These are phyloP conservation scores for Phaffia rhodozyma DNA, from an alignment of 1,284 basidiomycete species.

Conservation along the genomic window DNA sequence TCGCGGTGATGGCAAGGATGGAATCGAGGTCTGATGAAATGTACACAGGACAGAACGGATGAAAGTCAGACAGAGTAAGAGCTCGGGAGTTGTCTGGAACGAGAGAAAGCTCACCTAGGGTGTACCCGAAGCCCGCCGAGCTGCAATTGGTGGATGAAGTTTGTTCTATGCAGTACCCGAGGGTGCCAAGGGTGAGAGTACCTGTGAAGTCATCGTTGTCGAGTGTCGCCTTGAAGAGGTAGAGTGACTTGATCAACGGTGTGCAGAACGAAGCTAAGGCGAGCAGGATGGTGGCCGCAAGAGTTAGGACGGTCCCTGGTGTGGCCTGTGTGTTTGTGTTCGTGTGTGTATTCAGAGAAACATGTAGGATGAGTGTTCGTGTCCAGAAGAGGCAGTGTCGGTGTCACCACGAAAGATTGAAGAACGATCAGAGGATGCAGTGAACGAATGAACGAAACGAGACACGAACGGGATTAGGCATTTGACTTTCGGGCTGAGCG, in stretches of 20 bases:
- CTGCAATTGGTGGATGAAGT: not conserved
- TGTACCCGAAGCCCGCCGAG: conserved; percentile 50
- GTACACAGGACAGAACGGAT: not conserved
- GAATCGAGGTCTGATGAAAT: conserved; percentile 54
- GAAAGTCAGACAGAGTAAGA: not conserved
- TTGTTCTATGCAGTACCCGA: conserved; percentile 65
- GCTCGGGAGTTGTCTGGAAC: not conserved
- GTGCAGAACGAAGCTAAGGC: conserved; percentile 75
- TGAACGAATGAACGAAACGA: no score
- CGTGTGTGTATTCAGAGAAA: not conserved
- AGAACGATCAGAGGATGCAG: no score
- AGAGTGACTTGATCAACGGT: conserved; percentile 68
- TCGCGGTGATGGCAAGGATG: conserved; percentile 54
- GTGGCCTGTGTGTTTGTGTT: conserved; percentile 41
- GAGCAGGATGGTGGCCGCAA: conserved; percentile 58
- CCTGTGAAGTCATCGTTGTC: conserved; percentile 43
- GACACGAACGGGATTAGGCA: no score
- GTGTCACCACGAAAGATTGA: no score
- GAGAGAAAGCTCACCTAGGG: conserved; percentile 50
- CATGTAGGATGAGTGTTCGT: no score
- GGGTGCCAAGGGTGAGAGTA: conserved; percentile 62
- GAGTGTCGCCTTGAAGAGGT: conserved; percentile 66
- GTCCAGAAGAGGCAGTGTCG: no score
- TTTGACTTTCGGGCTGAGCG: no score
- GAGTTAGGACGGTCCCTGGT: conserved; percentile 67